Base-by-base conservation (phyloP, 495 filamentous ascomycete genomes). In the Entonaema liquescens region DNA sequence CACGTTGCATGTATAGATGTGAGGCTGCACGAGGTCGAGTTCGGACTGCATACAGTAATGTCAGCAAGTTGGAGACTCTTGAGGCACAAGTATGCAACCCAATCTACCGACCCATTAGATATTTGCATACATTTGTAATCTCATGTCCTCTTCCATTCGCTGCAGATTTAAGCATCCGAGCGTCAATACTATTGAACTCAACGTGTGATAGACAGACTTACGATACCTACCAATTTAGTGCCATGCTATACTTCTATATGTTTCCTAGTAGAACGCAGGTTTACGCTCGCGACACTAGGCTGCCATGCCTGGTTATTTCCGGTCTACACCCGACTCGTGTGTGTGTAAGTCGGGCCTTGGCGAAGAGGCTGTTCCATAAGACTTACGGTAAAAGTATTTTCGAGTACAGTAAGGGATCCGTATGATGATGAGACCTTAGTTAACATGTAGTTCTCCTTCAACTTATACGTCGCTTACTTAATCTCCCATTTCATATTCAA, bases 1-100 rank as follows among this genome's bases (percentile, higher is more conserved):
- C 42, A 21, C 40, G 59, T 61, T 58, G 70, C 65, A 68, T 73
- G 49, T 56, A 49, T 58, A 17, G 64, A 55, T 59, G 54, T 58
- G 50, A 67, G 69, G 55, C 60, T 60, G 50, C 70, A 69, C 70
- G 57, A 64, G 44, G 69, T 64, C 64, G 59, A 67, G 63, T 64
- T 64, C 35, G 53, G 54, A 65, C 58, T 29, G 35, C 17, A 33
- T 52, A 59, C 61, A 59, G 57, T 54, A 71, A 47, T 53, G 52
- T 68, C 59, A 62, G 69, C 69, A 36, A 68, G 56, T 72, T 68
- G 65, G 60, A 65, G 70, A 72, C 70, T 65, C 56, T 71, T 33
- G 65, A 68, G 56, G 68, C 70, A 47, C 23, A 52, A 59, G 33
- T 47, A 68, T 72, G 61, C 65, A 57, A 62, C 56, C 50, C 60